Evolutionary conservation across 2,329 filamentous ascomycete genomes (phyloP).

Genomic region (Botrytis fabae): DNA sequence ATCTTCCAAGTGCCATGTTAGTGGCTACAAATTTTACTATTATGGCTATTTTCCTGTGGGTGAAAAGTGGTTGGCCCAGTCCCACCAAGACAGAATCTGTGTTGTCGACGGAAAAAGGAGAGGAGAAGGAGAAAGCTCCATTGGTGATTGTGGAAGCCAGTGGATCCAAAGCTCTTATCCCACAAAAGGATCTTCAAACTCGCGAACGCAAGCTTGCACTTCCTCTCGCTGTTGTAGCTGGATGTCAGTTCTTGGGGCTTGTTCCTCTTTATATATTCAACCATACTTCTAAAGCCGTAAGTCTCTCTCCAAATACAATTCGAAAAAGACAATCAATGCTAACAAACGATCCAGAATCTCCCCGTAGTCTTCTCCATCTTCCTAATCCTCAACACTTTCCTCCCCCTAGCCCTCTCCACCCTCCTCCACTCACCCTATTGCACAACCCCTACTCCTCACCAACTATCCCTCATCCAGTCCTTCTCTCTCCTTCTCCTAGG

Average conservation of each 20-base stretch:
- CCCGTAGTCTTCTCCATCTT: conserved; percentile 60
- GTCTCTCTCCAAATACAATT: conserved; percentile 7
- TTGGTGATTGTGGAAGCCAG: conserved; percentile 33
- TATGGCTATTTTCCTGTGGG: conserved; percentile 92
- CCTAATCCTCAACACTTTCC: conserved; percentile 51
- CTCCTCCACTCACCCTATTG: conserved; percentile 50
- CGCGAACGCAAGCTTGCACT: conserved; percentile 61
- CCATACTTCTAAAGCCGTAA: conserved; percentile 63
- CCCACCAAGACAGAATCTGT: conserved; percentile 21
- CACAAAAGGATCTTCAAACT: conserved; percentile 31
- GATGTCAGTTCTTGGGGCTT: conserved; percentile 73
- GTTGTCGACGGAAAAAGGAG: conserved; percentile 22
- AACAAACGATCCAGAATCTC: conserved; percentile 51
- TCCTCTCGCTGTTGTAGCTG: conserved; percentile 71
- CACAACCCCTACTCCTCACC: conserved; percentile 61
- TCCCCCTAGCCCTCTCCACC: conserved; percentile 59
- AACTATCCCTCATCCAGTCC: conserved; percentile 78
- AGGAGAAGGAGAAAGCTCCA: conserved; percentile 40
- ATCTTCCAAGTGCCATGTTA: conserved; percentile 96
- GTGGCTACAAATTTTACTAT: conserved; percentile 93
- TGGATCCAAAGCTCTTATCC: conserved; percentile 32
- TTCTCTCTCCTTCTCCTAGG: conserved; percentile 92
- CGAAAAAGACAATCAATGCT: background rate
- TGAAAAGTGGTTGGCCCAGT: conserved; percentile 67
- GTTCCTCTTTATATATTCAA: conserved; percentile 88